phyloP scores from a whole-genome alignment of 2,329 filamentous ascomycete genomes.

The Polytolypa hystricis region DNA sequence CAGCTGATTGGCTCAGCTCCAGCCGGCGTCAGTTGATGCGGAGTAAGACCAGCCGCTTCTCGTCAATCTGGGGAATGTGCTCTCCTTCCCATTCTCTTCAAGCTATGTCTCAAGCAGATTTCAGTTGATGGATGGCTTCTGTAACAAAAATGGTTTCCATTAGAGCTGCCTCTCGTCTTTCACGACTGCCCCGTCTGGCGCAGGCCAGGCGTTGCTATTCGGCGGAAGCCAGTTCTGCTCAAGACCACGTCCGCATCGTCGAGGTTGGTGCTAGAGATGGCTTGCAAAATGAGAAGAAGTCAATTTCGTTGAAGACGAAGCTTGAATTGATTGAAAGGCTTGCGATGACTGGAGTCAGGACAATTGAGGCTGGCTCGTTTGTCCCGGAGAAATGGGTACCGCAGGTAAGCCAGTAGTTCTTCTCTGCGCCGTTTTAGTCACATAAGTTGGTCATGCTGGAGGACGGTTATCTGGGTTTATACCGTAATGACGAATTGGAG shows the following conservation, averaged over 20 bases:
- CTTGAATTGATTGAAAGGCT: constrained; percentile 39
- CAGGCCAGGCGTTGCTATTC: constrained; percentile 21
- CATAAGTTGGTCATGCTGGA: neutral
- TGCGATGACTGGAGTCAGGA: constrained; percentile 37
- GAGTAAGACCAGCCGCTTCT: no score
- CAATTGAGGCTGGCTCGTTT: constrained; percentile 43
- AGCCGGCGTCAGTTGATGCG: no score
- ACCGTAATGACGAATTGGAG: no score
- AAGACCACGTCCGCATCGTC: constrained; percentile 42
- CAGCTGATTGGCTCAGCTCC: no score
- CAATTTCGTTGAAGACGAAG: constrained; percentile 39
- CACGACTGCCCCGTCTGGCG: constrained; percentile 17
- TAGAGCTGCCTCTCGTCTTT: constrained; percentile 19
- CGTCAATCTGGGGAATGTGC: no score
- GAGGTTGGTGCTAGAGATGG: constrained; percentile 45
- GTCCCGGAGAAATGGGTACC: constrained; percentile 45
- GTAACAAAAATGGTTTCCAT: constrained; percentile 17
- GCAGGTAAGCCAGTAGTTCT: no score
- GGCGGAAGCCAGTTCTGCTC: constrained; percentile 31
- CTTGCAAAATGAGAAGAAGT: constrained; percentile 42
- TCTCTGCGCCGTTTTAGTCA: neutral
- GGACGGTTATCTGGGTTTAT: no score
- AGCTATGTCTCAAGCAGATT: no score
- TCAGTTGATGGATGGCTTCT: no score
- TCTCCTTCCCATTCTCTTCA: no score